Evolutionary conservation across 805 yeast species (phyloP).

Genomic region (Metschnikowia sp.): DNA sequence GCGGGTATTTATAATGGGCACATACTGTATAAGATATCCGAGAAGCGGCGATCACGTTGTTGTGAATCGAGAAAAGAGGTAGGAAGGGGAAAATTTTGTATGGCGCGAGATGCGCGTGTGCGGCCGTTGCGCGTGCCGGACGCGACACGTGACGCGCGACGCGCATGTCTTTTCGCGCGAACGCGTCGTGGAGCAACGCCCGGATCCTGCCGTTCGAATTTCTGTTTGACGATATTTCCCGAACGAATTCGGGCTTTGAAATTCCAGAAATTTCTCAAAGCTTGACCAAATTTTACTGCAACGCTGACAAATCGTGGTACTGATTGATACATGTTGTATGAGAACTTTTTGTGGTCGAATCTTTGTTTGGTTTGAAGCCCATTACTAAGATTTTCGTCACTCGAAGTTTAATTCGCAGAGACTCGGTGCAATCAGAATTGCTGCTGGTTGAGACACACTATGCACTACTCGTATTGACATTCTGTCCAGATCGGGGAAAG

Average conservation of each 20-base stretch:
- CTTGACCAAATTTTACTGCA: no score
- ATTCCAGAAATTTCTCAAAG: neutral
- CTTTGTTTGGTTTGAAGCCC: no score
- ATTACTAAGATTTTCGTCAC: no score
- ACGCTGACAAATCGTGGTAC: no score
- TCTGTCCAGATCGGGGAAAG: neutral
- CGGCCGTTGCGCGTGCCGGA: neutral
- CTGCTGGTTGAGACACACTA: no score
- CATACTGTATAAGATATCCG: conserved; percentile 11
- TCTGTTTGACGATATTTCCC: neutral
- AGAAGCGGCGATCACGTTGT: conserved; percentile 12
- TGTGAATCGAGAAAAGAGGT: conserved; percentile 2
- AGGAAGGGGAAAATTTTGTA: conserved; percentile 4
- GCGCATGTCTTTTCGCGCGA: neutral
- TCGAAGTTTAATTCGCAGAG: no score
- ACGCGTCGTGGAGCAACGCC: conserved; percentile 5
- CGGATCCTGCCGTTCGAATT: neutral
- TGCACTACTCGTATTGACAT: neutral
- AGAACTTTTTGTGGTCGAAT: no score
- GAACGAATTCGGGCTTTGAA: no score
- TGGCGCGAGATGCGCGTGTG: conserved; percentile 9
- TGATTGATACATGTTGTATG: no score
- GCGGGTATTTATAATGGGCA: conserved; percentile 8
- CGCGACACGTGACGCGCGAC: conserved; percentile 9
- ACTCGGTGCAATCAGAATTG: neutral